Conservation (phyloP, 2,329 filamentous ascomycete species). For the Tolypocladium guangdongense region DNA sequence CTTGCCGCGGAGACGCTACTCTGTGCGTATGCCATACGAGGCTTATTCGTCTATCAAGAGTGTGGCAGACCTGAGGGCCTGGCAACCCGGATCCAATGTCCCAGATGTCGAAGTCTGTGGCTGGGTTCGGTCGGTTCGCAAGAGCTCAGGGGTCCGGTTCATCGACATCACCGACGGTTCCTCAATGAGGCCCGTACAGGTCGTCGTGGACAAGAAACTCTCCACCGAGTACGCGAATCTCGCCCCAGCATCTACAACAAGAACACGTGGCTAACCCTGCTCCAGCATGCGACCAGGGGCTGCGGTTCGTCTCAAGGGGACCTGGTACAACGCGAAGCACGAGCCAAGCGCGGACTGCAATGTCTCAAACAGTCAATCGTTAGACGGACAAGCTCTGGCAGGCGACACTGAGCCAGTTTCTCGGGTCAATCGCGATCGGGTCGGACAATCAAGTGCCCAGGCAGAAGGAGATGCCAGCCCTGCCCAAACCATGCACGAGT, state of each 20-base stretch:
- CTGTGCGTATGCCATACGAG: constrained; percentile 18
- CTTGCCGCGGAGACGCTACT: constrained; percentile 16
- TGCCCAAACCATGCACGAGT: constrained; percentile 38
- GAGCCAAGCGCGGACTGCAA: not conserved
- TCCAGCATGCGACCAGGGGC: constrained; percentile 68
- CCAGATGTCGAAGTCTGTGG: constrained; percentile 57
- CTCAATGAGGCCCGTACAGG: constrained; percentile 67
- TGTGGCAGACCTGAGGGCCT: constrained; percentile 46
- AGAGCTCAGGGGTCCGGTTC: constrained; percentile 77
- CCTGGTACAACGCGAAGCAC: constrained; percentile 43
- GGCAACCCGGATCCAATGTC: constrained; percentile 31
- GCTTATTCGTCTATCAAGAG: constrained; percentile 26
- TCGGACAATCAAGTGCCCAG: not conserved
- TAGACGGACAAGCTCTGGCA: not conserved
- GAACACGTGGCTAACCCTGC: constrained; percentile 16
- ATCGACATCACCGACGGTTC: constrained; percentile 82
- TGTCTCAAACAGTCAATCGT: constrained; percentile 2
- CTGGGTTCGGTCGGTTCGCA: constrained; percentile 73
- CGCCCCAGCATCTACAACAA: constrained; percentile 2
- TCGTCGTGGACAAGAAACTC: constrained; percentile 61
- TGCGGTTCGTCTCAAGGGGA: constrained; percentile 66
- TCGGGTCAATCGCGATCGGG: not conserved
- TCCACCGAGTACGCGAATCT: constrained; percentile 55
- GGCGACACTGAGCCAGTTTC: not conserved
- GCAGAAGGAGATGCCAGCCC: not conserved